Evolutionary conservation across 345 rosid species (phyloP).

Genomic region (Excoecaria agallocha): DNA sequence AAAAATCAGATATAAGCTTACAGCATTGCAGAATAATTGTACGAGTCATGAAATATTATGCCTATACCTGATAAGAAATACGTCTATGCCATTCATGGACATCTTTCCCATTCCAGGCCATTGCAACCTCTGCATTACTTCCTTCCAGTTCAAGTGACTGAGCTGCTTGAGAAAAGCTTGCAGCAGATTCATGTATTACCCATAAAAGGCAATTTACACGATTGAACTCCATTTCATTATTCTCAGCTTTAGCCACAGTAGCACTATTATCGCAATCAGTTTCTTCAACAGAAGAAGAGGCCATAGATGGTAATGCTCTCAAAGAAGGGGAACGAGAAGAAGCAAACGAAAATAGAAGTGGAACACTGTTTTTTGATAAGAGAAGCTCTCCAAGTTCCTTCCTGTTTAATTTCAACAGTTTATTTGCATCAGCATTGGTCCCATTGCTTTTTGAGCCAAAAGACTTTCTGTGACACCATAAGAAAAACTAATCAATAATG

Average conservation of each 20-base stretch:
- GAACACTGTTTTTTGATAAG: conserved; percentile 17
- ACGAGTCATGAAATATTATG: neutral
- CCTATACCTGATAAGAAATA: conserved; percentile 46
- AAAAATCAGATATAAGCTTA: neutral
- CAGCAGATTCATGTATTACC: conserved; percentile 62
- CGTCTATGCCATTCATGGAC: conserved; percentile 62
- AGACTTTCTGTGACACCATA: conserved; percentile 34
- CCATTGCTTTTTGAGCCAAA: conserved; percentile 28
- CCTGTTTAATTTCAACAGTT: conserved; percentile 26
- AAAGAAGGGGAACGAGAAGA: conserved; percentile 24
- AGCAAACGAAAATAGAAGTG: conserved; percentile 20
- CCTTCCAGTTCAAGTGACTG: conserved; percentile 50
- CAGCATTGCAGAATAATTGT: neutral
- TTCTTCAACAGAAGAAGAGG: conserved; percentile 31
- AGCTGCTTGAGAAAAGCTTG: conserved; percentile 50
- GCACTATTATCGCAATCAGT: conserved; percentile 26
- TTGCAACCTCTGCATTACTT: conserved; percentile 47
- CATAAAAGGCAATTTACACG: conserved; percentile 56
- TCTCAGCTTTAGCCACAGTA: conserved; percentile 21
- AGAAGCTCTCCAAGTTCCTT: conserved; percentile 23
- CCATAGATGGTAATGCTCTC: conserved; percentile 32
- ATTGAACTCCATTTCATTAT: conserved; percentile 34
- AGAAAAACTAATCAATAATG: conserved; percentile 8
- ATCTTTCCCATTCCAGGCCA: conserved; percentile 75
- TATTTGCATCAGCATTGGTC: conserved; percentile 17